Evolutionary conservation across 225 moss, liverwort and hornwort genomes (phyloP), one percentile per base, ranked within the genome.

Genomic region (Bryoerythrophyllum caledonicum): DNA sequence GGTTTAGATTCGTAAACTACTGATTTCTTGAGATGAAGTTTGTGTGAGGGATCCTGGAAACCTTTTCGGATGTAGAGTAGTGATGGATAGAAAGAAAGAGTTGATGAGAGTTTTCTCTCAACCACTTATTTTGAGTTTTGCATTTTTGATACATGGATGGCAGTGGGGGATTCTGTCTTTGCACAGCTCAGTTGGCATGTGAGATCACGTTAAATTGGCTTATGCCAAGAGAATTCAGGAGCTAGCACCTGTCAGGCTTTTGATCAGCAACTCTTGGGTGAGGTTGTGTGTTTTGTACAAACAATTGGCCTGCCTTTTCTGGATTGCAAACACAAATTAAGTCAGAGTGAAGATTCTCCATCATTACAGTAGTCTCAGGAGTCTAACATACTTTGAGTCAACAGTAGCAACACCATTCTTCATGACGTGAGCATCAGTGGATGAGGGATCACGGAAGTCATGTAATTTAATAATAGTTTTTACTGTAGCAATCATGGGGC

Each of bases 161-260:
- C 60, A 74, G 57, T 63, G 63, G 72, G 79, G 76, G 68, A 79
- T 68, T 61, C 23, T 40, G 60, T 78, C 82, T 70, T 54, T 78
- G 78, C 78, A 82, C n/a, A 78, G 65, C 52, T 78, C 66, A 76
- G 34, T 77, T 80, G 69, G 71, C 74, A 60, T 74, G 32, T 78
- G 59, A 69, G 66, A 75, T 74, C 32, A 46, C 46, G 46, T 46
- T 46, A 17, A 46, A 49, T 76, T n/a, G n/a, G 65, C 52, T 67
- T 57, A 43, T 81, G 58, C 57, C 67, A 63, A 84, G 70, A 78
- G 60, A 49, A 6, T 49, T 49, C 48, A 72, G 78, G 68, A 67
- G 78, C 48, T 49, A 49, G 48, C 63, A 25, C 32, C 67, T 78
- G 78, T 78, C 62, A 67, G 68, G 72, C 52, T 49, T 72, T 78